Base-by-base conservation (phyloP, 179 eudicot genomes). In the Amaranthus tricolor region DNA sequence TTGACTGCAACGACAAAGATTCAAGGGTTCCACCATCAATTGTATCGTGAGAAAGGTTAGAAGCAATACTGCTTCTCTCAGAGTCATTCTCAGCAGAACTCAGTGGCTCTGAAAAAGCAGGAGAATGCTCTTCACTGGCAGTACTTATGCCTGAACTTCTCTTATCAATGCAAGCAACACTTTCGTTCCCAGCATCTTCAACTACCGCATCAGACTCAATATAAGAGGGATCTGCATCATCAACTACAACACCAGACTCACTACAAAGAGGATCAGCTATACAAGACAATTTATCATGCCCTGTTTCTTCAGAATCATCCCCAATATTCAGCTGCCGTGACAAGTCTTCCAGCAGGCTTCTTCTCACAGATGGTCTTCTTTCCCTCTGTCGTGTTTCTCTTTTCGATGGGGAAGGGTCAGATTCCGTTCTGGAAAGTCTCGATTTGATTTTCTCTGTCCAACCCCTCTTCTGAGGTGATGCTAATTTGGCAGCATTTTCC, bases 361-460 rank as follows among this genome's bases (percentile, higher is more conserved):
- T 90, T 77, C 93, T 87, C 40, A 87, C 80, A n/a, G 89, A 70
- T 54, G 89, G 77, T 69, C 78, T 79, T 57, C 79, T 77, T 59
- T 74, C 85, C 54, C 78, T 82, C 67, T 70, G 85, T 53, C 74
- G 74, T 21, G 66, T 73, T 51, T 75, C 82, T 50, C 79, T 85
- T 77, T 82, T 84, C 31, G 90, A 84, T 71, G 96, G 79, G 61
- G 87, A 81, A 45, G 96, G 91, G 71, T 85, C 93, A 60, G 97
- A 90, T 78, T 75, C 92, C 53, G 91, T 81, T 82, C 93, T 84
- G 58, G 94, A 84, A 53, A 93, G 70, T 57, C 80, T 88, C 69
- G 84, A 73, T 77, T 74, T 93, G 72, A 90, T 87, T 83, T 84
- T 93, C 79, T 88, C 91, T 7, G 99, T 88, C 99, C 97, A 92